Base-by-base conservation (phyloP, 805 yeast genomes). In the Candida oleophila region DNA sequence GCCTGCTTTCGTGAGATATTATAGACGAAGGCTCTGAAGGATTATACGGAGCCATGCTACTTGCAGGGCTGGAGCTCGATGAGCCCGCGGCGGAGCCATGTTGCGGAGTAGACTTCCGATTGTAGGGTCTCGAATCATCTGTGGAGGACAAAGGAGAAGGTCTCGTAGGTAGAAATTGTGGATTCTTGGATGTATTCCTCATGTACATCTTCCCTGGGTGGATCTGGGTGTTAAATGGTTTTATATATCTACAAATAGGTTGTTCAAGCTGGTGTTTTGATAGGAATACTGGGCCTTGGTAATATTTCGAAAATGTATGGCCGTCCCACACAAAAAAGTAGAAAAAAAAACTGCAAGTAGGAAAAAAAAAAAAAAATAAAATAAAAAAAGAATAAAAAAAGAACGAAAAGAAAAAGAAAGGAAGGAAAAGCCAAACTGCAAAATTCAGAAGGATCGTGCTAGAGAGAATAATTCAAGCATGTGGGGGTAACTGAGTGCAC, bases 61-160 rank as follows among this genome's bases (percentile, higher is more conserved):
- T 22, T n/a, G 18, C 12, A 19, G 25, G 14, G 33, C 20, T 32
- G 9, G 42, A 39, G 32, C 33, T 39, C 22, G 37, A 9, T 21
- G 30, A 19, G 15, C 25, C 33, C 7, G 28, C 18, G 40, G 7
- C 5, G 21, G 40, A 19, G 21, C 4, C 40, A 19, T 33, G 36
- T 4, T 33, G 22, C 39, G 39, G 19, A 16, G 39, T 25, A 7
- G 30, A 5, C 12, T 20, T 16, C 39, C 19, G 14, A 22, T 25
- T 22, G 35, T 41, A 25, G 12, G 35, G 11, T 22, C 14, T 14
- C 4, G 36, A 5, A 36, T 41, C 43, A 28, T 41, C 18, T 14
- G 42, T 22, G 15, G 54, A 45, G 14, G 61, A 52, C 40, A 62
- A 50, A 14, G 68, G 68, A 16, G 66, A 62, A 20, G 66, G 67